phyloP scores from a whole-genome alignment of 495 filamentous ascomycete species.

The Hyphodiscus hymeniophilus region DNA sequence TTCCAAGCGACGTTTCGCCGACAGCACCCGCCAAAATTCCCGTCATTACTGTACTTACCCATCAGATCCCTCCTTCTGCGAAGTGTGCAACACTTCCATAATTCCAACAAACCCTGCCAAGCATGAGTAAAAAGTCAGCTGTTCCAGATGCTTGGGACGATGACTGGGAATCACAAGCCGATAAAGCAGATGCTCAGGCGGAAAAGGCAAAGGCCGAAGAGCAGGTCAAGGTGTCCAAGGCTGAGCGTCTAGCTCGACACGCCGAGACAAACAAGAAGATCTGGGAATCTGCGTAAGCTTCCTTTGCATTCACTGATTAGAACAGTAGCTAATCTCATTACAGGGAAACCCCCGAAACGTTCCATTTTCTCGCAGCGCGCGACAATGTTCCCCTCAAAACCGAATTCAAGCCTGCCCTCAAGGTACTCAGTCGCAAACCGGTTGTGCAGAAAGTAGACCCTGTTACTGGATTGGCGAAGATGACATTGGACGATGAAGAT shows the following conservation, averaged over 20 bases:
- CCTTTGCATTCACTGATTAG: neutral
- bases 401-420: slow-evolving; percentile 77
- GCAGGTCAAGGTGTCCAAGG: slow-evolving; percentile 49
- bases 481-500: slow-evolving; percentile 46
- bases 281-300: slow-evolving; percentile 81
- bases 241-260: slow-evolving; percentile 72
- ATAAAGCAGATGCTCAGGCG: slow-evolving; percentile 31
- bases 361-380: slow-evolving; percentile 63
- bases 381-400: slow-evolving; percentile 62
- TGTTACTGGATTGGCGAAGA: slow-evolving; percentile 41
- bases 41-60: no score
- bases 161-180: slow-evolving; percentile 76
- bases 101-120: neutral
- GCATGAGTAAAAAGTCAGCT: slow-evolving; percentile 21
- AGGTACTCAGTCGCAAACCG: slow-evolving; percentile 77
- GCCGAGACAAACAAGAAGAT: slow-evolving; percentile 72
- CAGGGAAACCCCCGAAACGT: slow-evolving; percentile 54
- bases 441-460: slow-evolving; percentile 37
- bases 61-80: no score
- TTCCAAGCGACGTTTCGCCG: no score
- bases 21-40: neutral
- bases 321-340: slow-evolving; percentile 20
- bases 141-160: slow-evolving; percentile 83
- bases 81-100: neutral
- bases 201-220: slow-evolving; percentile 31